These are phyloP conservation scores for Gastrodia elata DNA, from an alignment of 106 monocot species.

Conservation along the genomic window DNA sequence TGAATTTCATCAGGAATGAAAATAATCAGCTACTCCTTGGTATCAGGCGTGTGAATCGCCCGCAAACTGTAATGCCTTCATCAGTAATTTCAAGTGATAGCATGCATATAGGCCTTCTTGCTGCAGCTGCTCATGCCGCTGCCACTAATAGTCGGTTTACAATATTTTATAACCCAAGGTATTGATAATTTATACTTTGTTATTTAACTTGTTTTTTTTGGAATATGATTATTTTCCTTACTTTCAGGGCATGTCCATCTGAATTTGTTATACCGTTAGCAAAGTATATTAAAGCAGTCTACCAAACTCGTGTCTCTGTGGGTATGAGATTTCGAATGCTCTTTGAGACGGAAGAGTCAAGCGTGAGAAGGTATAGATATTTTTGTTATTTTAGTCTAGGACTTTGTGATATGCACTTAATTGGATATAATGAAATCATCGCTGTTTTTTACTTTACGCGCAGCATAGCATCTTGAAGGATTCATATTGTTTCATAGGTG, in stretches of 20 bases:
- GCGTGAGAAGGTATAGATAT: constrained; percentile 52
- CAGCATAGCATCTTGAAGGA: neutral
- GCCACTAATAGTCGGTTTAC: constrained; percentile 87
- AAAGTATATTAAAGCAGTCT: constrained; percentile 77
- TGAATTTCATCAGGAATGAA: constrained; percentile 59
- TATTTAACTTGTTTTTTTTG: neutral
- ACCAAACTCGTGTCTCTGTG: constrained; percentile 71
- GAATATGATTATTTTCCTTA: neutral
- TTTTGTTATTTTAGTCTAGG: neutral
- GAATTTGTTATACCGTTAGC: constrained; percentile 86
- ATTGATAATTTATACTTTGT: neutral
- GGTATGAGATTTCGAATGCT: constrained; percentile 96
- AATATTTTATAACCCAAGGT: constrained; percentile 94
- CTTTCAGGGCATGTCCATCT: constrained; percentile 72
- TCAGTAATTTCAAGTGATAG: constrained; percentile 92
- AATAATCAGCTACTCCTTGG: constrained; percentile 81
- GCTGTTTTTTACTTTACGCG: neutral
- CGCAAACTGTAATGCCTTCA: constrained; percentile 89
- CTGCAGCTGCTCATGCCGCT: constrained; percentile 92
- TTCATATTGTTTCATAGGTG: neutral
- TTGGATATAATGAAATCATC: neutral
- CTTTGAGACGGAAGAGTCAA: constrained; percentile 91
- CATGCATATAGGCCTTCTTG: constrained; percentile 96
- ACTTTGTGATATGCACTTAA: neutral
- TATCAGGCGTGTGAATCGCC: constrained; percentile 77